Evolutionary conservation across 768 basidiomycete species (phyloP).

Genomic region (Lactarius tabidus): DNA sequence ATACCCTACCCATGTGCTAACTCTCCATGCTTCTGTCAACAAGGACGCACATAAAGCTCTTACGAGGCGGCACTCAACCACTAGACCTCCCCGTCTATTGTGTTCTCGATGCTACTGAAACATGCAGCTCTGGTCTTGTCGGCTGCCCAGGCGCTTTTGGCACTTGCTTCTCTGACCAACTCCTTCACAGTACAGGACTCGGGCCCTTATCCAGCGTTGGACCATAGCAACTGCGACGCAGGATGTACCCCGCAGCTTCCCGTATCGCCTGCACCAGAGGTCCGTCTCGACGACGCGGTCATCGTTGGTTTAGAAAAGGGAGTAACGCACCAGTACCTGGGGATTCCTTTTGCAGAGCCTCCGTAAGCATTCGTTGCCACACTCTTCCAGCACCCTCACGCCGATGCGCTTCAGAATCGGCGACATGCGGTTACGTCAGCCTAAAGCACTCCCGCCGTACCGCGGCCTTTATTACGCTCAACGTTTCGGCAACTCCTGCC

Average conservation of each 20-base stretch:
- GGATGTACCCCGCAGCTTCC: not conserved
- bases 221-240: not conserved
- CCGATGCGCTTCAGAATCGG: conserved; percentile 27
- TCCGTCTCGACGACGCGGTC: conserved; percentile 29
- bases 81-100: too few species aligned
- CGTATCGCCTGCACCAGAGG: not conserved
- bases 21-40: too few species aligned
- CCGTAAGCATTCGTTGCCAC: conserved; percentile 31
- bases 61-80: not conserved
- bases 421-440: conserved; percentile 36
- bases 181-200: not conserved
- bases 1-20: too few species aligned
- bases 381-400: not conserved
- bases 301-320: conserved; percentile 30
- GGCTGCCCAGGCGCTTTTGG: not conserved
- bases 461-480: conserved; percentile 18
- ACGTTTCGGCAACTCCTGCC: conserved; percentile 26
- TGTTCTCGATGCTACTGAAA: not conserved
- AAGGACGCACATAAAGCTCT: not conserved
- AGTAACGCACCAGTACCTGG: conserved; percentile 33
- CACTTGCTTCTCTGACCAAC: not conserved
- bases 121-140: not conserved
- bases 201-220: not conserved
- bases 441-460: conserved; percentile 24
- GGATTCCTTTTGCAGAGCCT: conserved; percentile 39